Base-by-base conservation (phyloP, 2,329 filamentous ascomycete species). In the Epichloe hybrida region DNA sequence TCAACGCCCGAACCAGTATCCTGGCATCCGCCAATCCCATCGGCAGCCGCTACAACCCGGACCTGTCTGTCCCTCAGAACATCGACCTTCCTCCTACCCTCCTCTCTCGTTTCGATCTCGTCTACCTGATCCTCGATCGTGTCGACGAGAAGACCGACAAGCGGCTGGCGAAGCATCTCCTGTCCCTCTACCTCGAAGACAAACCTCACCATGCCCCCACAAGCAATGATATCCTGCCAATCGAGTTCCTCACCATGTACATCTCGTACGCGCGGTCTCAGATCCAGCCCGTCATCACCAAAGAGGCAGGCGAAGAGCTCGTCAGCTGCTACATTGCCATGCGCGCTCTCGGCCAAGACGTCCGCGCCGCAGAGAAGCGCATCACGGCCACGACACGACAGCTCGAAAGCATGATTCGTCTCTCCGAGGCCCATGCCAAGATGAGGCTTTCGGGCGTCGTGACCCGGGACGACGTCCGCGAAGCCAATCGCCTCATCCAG, bases 301-400 rank as follows among this genome's bases (percentile, higher is more conserved):
- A 81, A 31, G 82, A 84, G 43, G 93, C 93, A 2, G 86, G 84
- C n/a, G 75, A 83, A 55, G 88, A 90, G 48, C 82, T 98, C 3
- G 84, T 94, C 2, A 79, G 86, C 41, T 80, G 88, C 34, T 98
- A 98, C 64, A 86, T 97, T 44, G 86, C 85, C 54, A 96, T 98
- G 88, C 89, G 93, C 57, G 88, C 90, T 62, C 81, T 98, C 0
- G 93, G 93, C 45, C 84, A 89, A 58, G 86, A 90, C 59, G 84
- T 91, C 37, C 88, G 91, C 46, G 79, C 89, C 2, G 80, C 87
- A 3, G 94, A 98, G 68, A 91, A 94, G 67, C 88, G 93, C 58
- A 98, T 98, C 70, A 98, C 93, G 0, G 93, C 93, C 40, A 98
- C 93, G 3, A 98, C 94, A 0, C 81, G 93, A 64, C 93, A 98